A percentile compares a stretch with the other conserved stretches of the same genome.
phyloP scores from a whole-genome alignment of 179 eudicot genomes.

The Heliamphora ciliata region DNA sequence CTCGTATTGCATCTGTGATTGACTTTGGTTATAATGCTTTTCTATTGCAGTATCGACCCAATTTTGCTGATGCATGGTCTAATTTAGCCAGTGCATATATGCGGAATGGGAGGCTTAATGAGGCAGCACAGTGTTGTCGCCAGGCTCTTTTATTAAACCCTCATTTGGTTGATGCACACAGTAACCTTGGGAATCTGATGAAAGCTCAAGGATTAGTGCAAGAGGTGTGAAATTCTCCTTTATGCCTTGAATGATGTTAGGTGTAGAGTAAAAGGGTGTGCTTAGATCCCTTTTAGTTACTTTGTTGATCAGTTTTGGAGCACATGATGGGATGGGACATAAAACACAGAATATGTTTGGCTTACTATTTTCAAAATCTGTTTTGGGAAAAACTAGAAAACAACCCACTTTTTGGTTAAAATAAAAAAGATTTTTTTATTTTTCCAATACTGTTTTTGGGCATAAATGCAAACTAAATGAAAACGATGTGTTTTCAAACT shows the following conservation, averaged over 20 bases:
- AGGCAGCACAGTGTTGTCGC: slow-evolving; percentile 87
- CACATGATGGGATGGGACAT: neutral
- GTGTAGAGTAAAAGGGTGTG: neutral
- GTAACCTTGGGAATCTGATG: slow-evolving; percentile 89
- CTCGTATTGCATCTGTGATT: neutral
- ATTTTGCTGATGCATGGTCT: slow-evolving; percentile 97
- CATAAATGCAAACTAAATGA: too few relatives aligned
- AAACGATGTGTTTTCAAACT: too few relatives aligned
- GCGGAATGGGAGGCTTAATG: slow-evolving; percentile 76
- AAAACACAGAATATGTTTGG: too few relatives aligned
- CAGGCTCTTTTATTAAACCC: slow-evolving; percentile 89
- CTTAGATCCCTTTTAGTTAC: neutral
- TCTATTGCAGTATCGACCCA: slow-evolving; percentile 73
- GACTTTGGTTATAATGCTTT: neutral
- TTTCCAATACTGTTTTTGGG: too few relatives aligned
- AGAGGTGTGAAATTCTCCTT: slow-evolving; percentile 50
- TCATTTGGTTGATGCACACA: slow-evolving; percentile 88
- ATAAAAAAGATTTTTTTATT: too few relatives aligned
- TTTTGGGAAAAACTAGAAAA: too few relatives aligned
- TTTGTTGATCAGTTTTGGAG: slow-evolving; percentile 12
- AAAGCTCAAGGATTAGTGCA: slow-evolving; percentile 85
- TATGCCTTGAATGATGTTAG: neutral
- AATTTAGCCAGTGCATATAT: slow-evolving; percentile 89
- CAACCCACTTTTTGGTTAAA: too few relatives aligned
- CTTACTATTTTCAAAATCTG: too few relatives aligned